Base-by-base conservation (phyloP, 768 basidiomycete species). In the Termitomyces heimii region DNA sequence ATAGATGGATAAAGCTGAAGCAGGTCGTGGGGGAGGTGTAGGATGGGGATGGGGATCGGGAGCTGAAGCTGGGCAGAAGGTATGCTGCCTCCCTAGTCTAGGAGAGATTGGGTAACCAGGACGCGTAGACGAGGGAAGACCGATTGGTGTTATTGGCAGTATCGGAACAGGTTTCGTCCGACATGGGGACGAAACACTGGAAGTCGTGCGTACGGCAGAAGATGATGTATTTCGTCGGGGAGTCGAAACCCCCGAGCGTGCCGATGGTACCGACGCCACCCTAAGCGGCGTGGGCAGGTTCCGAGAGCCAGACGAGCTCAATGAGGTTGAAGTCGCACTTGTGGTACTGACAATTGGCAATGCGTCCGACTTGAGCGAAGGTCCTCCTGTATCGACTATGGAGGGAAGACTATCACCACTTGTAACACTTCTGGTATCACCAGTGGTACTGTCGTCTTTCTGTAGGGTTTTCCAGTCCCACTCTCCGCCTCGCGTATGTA, bases 11-110 rank as follows among this genome's bases (percentile, higher is more conserved):
- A 92, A 68, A 2, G 89, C 88, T 24, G 86, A 88, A 13, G 88
- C 88, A 16, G 88, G 82, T 4, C 74, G 69, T 7, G 86, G 86
- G 4, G 79, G 61, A 6, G 81, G 73, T 0, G 83, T 82, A 10
- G 89, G 89, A 63, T 91, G 89, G 0, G 79, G 70, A 67, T 92
- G 87, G 3, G 89, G 89, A 64, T 92, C 89, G 12, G 77, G 71
- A 3, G 68, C 71, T 12, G 77, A 70, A 18, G 65, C 57, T 13
- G 71, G 53, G 1, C 67, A 55, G 14, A 71, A 66, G 48, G 70
- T 62, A 45, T 71, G 72, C 22, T 73, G 71, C 52, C 81, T 74
- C 54, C 71, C 71, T 20, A 74, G 62, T 39, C 77, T 78, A 31
- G 82, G 76, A 26, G 80, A 82, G 18, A 77, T 65, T 2, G 81